Base-by-base conservation (phyloP, 2,329 filamentous ascomycete species). In the Apiospora saccharicola region DNA sequence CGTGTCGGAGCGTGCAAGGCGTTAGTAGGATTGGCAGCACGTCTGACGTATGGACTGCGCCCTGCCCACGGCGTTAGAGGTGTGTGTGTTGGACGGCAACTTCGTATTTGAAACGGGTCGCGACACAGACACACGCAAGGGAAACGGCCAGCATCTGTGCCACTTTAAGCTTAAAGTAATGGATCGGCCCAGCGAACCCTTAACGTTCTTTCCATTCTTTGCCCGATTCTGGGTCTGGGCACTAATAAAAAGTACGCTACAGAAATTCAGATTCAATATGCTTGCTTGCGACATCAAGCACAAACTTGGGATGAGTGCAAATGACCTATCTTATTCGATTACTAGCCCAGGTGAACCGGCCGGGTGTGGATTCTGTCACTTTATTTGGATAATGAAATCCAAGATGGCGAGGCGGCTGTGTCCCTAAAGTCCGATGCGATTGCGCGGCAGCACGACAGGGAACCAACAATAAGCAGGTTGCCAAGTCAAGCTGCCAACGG, bases 161-260 rank as follows among this genome's bases (percentile, higher is more conserved):
- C 57, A 64, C 34, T 41, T 64, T 64, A 64, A 64, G 57, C 57
- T 64, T 64, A 64, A 64, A n/a, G 34, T 22, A 64, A 41, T 37
- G 57, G 57, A 10, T 34, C 30, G 57, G 16, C 57, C 30, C 30
- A 41, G 30, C 34, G 12, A 37, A 41, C 34, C 57, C 57, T 64
- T 64, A 30, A 30, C 26, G 26, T 30, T 30, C 26, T 37, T 30
- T 57, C 10, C 13, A 3, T 41, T 10, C 6, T 64, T 41, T 7
- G 19, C n/a, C 53, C 53, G 26, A 8, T 57, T 22, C 19, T 19
- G 22, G 44, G 44, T 19, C 37, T 41, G 37, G 37, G 37, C 37
- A 41, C 37, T 41, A 41, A 41, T 10, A 41, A 41, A 41, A 37
- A 37, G 6, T 8, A 41, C 37, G 37, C 37, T 41, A 41, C 37